phyloP scores from a whole-genome alignment of 345 rosid species.

The Syzygium oleosum region DNA sequence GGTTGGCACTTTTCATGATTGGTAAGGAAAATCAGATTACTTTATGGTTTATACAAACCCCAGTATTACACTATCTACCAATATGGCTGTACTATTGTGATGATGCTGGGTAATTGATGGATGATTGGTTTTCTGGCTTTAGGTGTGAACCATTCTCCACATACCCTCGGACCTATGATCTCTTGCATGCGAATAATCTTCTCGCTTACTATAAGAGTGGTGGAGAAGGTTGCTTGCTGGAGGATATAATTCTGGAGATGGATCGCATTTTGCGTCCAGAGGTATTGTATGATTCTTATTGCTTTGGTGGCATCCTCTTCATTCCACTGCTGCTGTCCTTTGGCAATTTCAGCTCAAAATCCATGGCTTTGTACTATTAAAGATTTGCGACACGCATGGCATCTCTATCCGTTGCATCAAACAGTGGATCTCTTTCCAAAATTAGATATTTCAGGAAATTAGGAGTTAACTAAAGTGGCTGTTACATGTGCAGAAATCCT shows the following conservation, averaged over 20 bases:
- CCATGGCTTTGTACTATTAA: not conserved
- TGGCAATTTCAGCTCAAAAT: not conserved
- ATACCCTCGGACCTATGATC: conserved; percentile 82
- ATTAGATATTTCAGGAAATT: not conserved
- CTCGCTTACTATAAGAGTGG: conserved; percentile 44
- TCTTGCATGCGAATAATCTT: conserved; percentile 68
- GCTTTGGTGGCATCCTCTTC: not conserved
- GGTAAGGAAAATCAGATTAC: conserved; percentile 31
- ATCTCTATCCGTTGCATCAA: not conserved
- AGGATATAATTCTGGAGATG: conserved; percentile 90
- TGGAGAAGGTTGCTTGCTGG: conserved; percentile 59
- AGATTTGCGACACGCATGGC: not conserved
- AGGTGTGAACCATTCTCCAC: conserved; percentile 98
- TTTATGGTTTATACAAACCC: not conserved
- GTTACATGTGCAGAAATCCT: not conserved
- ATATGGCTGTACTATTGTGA: not conserved
- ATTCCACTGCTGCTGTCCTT: not conserved
- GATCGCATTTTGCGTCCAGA: conserved; percentile 78
- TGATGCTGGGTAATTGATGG: not conserved
- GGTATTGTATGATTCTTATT: conserved; percentile 26
- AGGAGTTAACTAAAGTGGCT: not conserved
- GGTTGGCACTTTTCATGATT: too few relatives aligned
- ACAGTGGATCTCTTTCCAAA: not conserved
- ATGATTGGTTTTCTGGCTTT: not conserved
- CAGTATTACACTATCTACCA: not conserved